Percentiles rank a stretch among this genome's conserved stretches.
Conservation (phyloP, 2,329 filamentous ascomycete species). For the Fusarium veterinarium region DNA sequence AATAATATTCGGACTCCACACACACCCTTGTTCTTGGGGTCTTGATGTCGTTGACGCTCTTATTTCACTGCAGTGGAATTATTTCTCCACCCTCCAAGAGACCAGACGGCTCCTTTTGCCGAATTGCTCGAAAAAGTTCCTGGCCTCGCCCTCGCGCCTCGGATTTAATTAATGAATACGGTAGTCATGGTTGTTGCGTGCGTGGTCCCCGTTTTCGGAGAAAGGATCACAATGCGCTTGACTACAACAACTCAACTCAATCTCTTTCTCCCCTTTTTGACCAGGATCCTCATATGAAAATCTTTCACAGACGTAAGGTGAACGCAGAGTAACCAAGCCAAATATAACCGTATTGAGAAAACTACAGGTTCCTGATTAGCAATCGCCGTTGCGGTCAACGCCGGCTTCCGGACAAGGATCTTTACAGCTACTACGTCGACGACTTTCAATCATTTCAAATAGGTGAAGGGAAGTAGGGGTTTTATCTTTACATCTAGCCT, state of each 20-base stretch:
- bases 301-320: neutral
- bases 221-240: neutral
- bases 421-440: conserved; percentile 24
- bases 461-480: neutral
- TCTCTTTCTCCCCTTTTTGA: neutral
- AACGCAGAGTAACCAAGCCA: neutral
- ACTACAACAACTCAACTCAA: neutral
- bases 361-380: conserved; percentile 22
- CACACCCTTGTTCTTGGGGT: conserved; percentile 5
- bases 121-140: conserved; percentile 12
- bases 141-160: conserved; percentile 22
- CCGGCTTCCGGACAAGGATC: conserved; percentile 31
- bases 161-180: conserved; percentile 9
- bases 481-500: neutral
- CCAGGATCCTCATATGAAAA: neutral
- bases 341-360: neutral
- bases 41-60: conserved; percentile 32
- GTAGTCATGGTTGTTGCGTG: conserved; percentile 24
- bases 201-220: conserved; percentile 27
- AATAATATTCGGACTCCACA: conserved; percentile 40
- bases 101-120: conserved; percentile 26
- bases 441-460: neutral
- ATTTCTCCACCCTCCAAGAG: conserved; percentile 34
- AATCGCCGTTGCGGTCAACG: conserved; percentile 34
- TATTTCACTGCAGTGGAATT: conserved; percentile 13